Evolutionary conservation across 2,329 filamentous ascomycete species (phyloP), one percentile per base, ranked within the genome.

Genomic region (Cladophialophora yegresii): DNA sequence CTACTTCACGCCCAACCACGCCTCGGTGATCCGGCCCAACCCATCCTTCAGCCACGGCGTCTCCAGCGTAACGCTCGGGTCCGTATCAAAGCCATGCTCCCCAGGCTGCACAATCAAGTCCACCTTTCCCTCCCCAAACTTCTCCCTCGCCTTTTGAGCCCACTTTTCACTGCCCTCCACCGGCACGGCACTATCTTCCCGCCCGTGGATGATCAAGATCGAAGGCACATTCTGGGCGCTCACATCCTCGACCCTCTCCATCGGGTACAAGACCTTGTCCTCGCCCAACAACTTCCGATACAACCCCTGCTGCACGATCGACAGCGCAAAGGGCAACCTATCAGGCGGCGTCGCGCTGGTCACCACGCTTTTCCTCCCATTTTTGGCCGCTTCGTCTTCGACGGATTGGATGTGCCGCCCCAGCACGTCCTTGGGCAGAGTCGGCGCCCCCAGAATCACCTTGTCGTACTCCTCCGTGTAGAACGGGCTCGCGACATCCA

Each of bases 81-180:
- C 28, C n/a, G 28, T 53, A 47, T 59, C 57, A 20, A 59, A 59
- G 10, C 57, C 57, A 28, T 59, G 57, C 4, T 59, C 57, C 10
- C 57, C 57, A 0, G 57, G 57, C 47, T 51, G 47, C 28, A 59
- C 20, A 9, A 59, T 20, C 45, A 59, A 22, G 10, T 10, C 32
- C 13, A 59, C 57, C 47, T 59, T 59, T 2, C 16, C 47, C 12
- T 53, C 30, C 16, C 47, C 47, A 13, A 53, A 33, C 33, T 53
- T 59, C 6, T 30, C 45, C 13, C 28, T 33, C 28, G 47, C 57
- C 45, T 40, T 59, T 4, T 40, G n/a, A 10, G 40, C 13, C 57
- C 57, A 59, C 28, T 59, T 59, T 47, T 59, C 45, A 33, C 57
- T 59, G 2, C 57, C 57, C 22, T 59, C 57, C 28, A 51, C 57